phyloP scores from a whole-genome alignment of 2,329 filamentous ascomycete species.

The Stagonosporopsis vannaccii region DNA sequence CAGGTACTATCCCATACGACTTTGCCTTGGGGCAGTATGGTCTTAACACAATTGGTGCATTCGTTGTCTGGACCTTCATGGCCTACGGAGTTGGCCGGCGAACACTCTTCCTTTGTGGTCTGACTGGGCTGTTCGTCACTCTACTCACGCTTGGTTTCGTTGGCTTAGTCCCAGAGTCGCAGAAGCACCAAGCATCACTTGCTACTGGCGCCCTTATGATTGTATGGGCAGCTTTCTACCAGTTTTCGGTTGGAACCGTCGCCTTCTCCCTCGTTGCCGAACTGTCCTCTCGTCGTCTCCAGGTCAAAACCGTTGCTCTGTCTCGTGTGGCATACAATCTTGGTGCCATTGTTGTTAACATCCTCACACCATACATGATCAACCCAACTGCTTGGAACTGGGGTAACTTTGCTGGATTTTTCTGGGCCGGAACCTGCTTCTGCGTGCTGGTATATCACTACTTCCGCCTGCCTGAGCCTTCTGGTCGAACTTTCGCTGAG shows the following conservation, averaged over 20 bases:
- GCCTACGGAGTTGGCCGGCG: slow-evolving; percentile 75
- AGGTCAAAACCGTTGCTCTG: slow-evolving; percentile 86
- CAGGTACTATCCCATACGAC: slow-evolving; percentile 46
- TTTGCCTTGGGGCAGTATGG: slow-evolving; percentile 60
- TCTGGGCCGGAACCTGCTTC: slow-evolving; percentile 74
- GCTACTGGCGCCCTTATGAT: slow-evolving; percentile 32
- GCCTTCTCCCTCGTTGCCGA: slow-evolving; percentile 86
- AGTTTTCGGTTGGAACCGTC: slow-evolving; percentile 83
- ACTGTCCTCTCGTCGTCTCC: slow-evolving; percentile 77
- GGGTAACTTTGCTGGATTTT: slow-evolving; percentile 76
- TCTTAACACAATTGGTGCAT: slow-evolving; percentile 66
- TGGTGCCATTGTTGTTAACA: slow-evolving; percentile 70
- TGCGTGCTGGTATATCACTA: slow-evolving; percentile 68
- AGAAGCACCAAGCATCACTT: slow-evolving; percentile 70
- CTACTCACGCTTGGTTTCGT: neutral
- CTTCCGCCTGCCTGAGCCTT: slow-evolving; percentile 79
- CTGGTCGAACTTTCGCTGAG: slow-evolving; percentile 80
- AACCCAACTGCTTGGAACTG: slow-evolving; percentile 73
- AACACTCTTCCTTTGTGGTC: slow-evolving; percentile 76
- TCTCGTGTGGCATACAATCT: slow-evolving; percentile 72
- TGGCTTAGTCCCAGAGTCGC: slow-evolving; percentile 27
- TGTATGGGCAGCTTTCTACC: slow-evolving; percentile 69
- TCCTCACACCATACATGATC: slow-evolving; percentile 69
- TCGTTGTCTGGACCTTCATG: slow-evolving; percentile 80
- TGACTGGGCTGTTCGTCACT: slow-evolving; percentile 43